phyloP scores from a whole-genome alignment of 2,329 filamentous ascomycete genomes.

The Colletotrichum paranaense region DNA sequence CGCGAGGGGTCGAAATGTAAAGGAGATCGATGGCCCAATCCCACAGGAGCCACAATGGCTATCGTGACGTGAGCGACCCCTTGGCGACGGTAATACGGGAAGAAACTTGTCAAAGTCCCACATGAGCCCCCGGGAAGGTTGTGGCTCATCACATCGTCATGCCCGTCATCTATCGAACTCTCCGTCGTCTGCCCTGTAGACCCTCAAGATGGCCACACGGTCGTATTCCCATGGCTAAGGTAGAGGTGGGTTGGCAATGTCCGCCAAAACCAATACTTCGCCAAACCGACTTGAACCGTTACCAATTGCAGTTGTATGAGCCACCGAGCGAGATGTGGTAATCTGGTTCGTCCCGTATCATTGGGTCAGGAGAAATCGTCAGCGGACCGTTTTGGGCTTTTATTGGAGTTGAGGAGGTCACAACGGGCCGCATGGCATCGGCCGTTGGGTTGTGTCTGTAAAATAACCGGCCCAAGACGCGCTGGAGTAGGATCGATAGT shows the following conservation, averaged over 20 bases:
- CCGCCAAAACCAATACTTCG: slow-evolving; percentile 24
- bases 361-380: slow-evolving; percentile 15
- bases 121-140: not conserved
- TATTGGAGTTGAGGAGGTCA: slow-evolving; percentile 17
- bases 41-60: slow-evolving; percentile 7
- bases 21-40: not conserved
- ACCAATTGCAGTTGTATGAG: slow-evolving; percentile 5
- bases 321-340: not conserved
- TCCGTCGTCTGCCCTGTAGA: not conserved
- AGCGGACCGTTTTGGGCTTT: slow-evolving; percentile 10
- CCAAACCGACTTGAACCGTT: slow-evolving; percentile 22
- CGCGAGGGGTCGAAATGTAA: not conserved
- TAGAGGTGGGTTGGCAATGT: slow-evolving; percentile 13
- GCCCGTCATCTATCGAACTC: slow-evolving; percentile 13
- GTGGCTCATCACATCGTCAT: slow-evolving; percentile 17
- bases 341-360: slow-evolving; percentile 25
- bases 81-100: slow-evolving; percentile 20
- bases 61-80: slow-evolving; percentile 1
- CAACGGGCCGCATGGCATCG: not conserved
- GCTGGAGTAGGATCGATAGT: not conserved
- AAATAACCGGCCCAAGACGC: not conserved
- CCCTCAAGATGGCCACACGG: not conserved
- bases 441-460: not conserved
- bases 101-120: slow-evolving; percentile 7
- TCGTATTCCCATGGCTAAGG: slow-evolving; percentile 6